Percentiles rank a stretch among this genome's conserved stretches.
These are phyloP conservation scores for Cadophora malorum DNA, from an alignment of 2,329 filamentous ascomycete genomes.

Conservation along the genomic window DNA sequence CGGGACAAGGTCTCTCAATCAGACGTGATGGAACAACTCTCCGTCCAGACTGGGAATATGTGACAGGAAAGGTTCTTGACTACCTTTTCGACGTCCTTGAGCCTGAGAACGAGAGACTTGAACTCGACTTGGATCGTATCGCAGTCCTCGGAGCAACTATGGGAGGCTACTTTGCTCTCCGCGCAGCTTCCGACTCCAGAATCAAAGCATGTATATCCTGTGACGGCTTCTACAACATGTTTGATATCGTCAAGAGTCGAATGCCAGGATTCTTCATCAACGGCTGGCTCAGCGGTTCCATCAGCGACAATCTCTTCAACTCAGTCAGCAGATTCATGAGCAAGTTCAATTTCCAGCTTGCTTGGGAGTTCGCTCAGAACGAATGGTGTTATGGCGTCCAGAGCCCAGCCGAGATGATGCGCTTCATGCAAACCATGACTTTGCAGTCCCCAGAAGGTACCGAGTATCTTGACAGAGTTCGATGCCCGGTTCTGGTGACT, in stretches of 20 bases:
- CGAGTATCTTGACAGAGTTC: constrained; percentile 32
- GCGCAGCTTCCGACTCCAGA: constrained; percentile 50
- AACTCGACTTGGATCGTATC: constrained; percentile 41
- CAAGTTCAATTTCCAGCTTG: constrained; percentile 36
- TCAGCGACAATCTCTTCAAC: constrained; percentile 43
- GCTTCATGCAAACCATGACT: constrained; percentile 31
- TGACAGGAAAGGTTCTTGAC: constrained; percentile 40
- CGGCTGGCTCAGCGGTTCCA: constrained; percentile 41
- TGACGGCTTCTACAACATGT: constrained; percentile 49
- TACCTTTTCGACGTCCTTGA: constrained; percentile 29
- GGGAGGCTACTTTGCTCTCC: constrained; percentile 55
- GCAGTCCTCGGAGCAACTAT: constrained; percentile 45
- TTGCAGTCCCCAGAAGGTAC: constrained; percentile 27
- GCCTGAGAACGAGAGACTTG: constrained; percentile 30
- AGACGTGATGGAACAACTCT: constrained; percentile 28
- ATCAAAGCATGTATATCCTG: constrained; percentile 52
- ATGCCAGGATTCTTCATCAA: constrained; percentile 40
- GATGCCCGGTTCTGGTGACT: constrained; percentile 39
- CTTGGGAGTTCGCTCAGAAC: constrained; percentile 41
- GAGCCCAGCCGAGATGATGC: constrained; percentile 32
- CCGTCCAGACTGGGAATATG: constrained; percentile 41
- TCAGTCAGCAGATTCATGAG: constrained; percentile 30
- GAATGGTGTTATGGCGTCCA: constrained; percentile 31
- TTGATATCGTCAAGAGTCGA: constrained; percentile 40
- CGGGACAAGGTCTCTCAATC: constrained; percentile 47